phyloP scores from a whole-genome alignment of 2,329 filamentous ascomycete genomes.

The Alternaria dauci region DNA sequence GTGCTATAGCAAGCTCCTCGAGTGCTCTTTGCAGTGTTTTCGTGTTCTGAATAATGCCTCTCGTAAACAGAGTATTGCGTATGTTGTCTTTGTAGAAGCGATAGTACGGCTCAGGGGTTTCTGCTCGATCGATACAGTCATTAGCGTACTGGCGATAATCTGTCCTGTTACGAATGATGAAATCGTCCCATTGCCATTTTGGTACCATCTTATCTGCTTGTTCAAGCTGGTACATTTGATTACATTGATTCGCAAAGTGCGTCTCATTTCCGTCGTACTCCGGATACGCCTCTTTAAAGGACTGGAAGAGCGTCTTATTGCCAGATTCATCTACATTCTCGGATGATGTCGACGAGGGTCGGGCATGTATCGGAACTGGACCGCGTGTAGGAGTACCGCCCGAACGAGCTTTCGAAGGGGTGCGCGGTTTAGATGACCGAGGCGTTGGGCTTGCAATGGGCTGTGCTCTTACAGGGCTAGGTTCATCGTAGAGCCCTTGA shows the following conservation, averaged over 20 bases:
- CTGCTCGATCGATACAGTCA: conserved; percentile 34
- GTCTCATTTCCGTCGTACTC: conserved; percentile 44
- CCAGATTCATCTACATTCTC: neutral
- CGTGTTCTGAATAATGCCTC: conserved; percentile 33
- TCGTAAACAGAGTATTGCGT: conserved; percentile 34
- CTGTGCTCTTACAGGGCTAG: conserved; percentile 10
- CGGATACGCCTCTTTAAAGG: conserved; percentile 46
- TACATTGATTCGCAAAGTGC: conserved; percentile 46
- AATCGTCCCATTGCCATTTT: conserved; percentile 53
- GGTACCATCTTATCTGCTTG: conserved; percentile 45
- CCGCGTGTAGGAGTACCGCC: neutral
- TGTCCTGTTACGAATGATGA: conserved; percentile 44
- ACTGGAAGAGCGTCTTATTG: conserved; percentile 27
- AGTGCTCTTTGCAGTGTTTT: conserved; percentile 32
- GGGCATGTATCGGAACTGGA: neutral
- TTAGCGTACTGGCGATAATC: conserved; percentile 42
- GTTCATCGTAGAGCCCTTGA: conserved; percentile 27
- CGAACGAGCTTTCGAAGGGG: neutral
- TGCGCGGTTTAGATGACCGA: neutral
- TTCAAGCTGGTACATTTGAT: conserved; percentile 39
- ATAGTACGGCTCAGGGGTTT: conserved; percentile 37
- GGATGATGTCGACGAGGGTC: neutral
- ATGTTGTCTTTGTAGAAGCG: conserved; percentile 49
- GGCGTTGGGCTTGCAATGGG: neutral
- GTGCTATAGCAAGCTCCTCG: conserved; percentile 25